These are phyloP conservation scores for Geranium rotundifolium DNA, from an alignment of 345 rosid genomes.

Conservation along the genomic window DNA sequence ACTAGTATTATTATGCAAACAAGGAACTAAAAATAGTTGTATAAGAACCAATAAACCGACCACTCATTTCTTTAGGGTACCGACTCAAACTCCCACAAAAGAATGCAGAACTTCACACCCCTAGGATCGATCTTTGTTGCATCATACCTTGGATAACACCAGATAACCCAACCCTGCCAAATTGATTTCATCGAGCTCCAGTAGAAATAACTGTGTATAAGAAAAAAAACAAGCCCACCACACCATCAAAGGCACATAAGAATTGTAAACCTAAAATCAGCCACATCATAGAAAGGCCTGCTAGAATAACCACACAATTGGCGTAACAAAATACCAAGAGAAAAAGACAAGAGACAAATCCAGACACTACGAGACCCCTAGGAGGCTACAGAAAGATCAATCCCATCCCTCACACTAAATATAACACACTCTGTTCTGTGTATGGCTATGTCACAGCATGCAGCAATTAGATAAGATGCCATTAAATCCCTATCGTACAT, in stretches of 20 bases:
- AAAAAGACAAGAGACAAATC: background rate
- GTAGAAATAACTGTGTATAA: slow-evolving; percentile 27
- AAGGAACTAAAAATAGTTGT: slow-evolving; percentile 1
- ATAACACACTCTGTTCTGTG: background rate
- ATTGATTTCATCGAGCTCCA: slow-evolving; percentile 31
- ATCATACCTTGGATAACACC: slow-evolving; percentile 36
- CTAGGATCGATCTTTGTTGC: slow-evolving; percentile 9
- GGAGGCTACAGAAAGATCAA: background rate
- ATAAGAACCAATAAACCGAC: slow-evolving; percentile 5
- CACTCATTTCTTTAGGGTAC: slow-evolving; percentile 7
- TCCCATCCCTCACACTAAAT: background rate
- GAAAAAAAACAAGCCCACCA: slow-evolving; percentile 28
- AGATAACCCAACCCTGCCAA: slow-evolving; percentile 28
- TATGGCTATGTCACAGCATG: background rate
- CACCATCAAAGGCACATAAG: slow-evolving; percentile 22
- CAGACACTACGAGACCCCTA: background rate
- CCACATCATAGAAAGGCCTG: slow-evolving; percentile 7
- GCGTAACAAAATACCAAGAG: background rate
- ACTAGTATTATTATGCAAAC: background rate
- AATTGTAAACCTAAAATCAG: slow-evolving; percentile 19
- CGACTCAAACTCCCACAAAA: slow-evolving; percentile 7
- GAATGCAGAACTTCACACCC: slow-evolving; percentile 13
- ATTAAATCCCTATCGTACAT: background rate
- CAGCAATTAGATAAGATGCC: background rate
- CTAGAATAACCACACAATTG: background rate